Evolutionary conservation across 2,329 filamentous ascomycete species (phyloP).

Genomic region (Ophiobolus disseminans): DNA sequence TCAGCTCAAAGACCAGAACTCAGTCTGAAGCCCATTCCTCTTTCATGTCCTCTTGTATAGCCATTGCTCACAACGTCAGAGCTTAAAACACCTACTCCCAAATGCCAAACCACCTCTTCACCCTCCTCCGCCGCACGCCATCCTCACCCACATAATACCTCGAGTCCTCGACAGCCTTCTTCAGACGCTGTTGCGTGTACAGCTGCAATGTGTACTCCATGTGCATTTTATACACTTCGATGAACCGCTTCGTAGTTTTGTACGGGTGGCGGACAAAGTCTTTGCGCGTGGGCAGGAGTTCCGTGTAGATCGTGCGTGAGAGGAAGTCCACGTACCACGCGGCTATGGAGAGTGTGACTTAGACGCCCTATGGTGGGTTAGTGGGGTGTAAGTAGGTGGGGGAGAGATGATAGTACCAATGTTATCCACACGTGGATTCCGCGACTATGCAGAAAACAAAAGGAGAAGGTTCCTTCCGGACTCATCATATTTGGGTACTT

Average conservation of each 20-base stretch:
- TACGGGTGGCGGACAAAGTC: slow-evolving; percentile 75
- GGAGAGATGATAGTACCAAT: slow-evolving; percentile 73
- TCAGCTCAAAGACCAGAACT: too few species aligned
- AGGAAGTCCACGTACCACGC: slow-evolving; percentile 83
- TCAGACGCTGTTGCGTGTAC: slow-evolving; percentile 74
- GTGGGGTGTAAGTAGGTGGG: neutral
- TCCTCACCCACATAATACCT: slow-evolving; percentile 48
- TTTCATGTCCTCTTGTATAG: too few species aligned
- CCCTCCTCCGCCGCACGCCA: slow-evolving; percentile 58
- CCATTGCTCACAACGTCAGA: too few species aligned
- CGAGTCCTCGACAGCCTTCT: slow-evolving; percentile 60
- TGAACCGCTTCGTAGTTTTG: slow-evolving; percentile 67
- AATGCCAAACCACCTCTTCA: slow-evolving; percentile 86
- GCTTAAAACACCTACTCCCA: slow-evolving; percentile 63
- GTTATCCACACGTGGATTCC: slow-evolving; percentile 82
- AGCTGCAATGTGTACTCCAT: slow-evolving; percentile 72
- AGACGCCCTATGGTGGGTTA: slow-evolving; percentile 62
- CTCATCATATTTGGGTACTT: slow-evolving; percentile 91
- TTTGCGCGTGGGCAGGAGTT: slow-evolving; percentile 76
- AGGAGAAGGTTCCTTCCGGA: slow-evolving; percentile 78
- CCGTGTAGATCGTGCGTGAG: slow-evolving; percentile 76
- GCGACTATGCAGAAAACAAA: slow-evolving; percentile 83
- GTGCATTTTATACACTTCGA: slow-evolving; percentile 79
- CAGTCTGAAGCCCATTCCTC: too few species aligned
- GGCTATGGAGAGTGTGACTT: slow-evolving; percentile 71